Conservation (phyloP, 2,329 filamentous ascomycete genomes). For the Cladosporium sp. region DNA sequence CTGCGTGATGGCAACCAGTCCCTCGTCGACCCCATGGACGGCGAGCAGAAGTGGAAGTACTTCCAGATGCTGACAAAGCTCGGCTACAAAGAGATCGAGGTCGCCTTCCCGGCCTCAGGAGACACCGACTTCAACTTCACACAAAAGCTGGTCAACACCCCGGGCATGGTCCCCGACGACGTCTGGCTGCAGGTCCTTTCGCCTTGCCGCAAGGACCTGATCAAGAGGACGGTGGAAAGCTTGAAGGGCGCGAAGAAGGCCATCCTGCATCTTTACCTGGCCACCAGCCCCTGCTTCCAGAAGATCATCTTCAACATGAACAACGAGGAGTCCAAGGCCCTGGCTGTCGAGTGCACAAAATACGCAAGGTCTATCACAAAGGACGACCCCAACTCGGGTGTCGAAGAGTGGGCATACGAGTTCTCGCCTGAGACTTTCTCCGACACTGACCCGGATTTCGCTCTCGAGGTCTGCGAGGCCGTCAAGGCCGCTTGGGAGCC, state of each 20-base stretch:
- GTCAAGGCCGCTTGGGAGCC: constrained; percentile 94
- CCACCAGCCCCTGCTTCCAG: constrained; percentile 93
- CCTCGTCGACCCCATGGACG: constrained; percentile 89
- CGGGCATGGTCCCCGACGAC: constrained; percentile 77
- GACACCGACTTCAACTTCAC: constrained; percentile 97
- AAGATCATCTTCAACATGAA: constrained; percentile 83
- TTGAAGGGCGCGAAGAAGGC: constrained; percentile 87
- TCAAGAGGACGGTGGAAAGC: constrained; percentile 81
- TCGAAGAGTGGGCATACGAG: constrained; percentile 70
- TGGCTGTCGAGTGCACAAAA: constrained; percentile 81
- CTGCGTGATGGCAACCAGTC: constrained; percentile 92
- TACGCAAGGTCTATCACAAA: constrained; percentile 88
- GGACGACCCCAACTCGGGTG: constrained; percentile 54
- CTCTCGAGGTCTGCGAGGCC: constrained; percentile 77
- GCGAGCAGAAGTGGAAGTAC: constrained; percentile 90
- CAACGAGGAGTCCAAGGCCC: constrained; percentile 72
- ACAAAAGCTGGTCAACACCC: constrained; percentile 76
- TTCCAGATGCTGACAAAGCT: constrained; percentile 91
- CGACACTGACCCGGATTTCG: constrained; percentile 80
- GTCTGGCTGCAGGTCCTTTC: constrained; percentile 89
- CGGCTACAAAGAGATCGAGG: constrained; percentile 96
- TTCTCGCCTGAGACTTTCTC: constrained; percentile 89
- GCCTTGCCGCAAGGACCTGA: constrained; percentile 87
- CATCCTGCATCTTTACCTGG: constrained; percentile 91
- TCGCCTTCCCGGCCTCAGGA: constrained; percentile 90